A percentile compares a stretch with the other conserved stretches of the same genome.
Evolutionary conservation across 2,329 filamentous ascomycete genomes (phyloP).

Genomic region (Fusarium goolgardi): DNA sequence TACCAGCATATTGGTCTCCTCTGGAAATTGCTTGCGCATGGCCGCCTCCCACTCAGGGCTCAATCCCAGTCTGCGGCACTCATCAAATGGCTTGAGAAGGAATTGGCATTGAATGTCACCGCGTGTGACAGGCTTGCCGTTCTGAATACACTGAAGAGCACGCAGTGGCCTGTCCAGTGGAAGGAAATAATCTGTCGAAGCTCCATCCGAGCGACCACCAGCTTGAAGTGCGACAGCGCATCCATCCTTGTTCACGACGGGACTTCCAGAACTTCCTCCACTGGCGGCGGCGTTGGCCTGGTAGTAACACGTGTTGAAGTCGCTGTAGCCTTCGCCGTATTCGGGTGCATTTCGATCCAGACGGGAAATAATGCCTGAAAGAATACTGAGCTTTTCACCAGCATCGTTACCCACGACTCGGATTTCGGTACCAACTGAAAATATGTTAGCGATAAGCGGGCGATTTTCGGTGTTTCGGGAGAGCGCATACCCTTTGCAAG

Average conservation of each 20-base stretch:
- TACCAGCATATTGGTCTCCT: conserved; percentile 96
- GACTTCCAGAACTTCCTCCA: conserved; percentile 97
- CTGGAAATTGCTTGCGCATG: conserved; percentile 84
- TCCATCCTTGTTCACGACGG: conserved; percentile 95
- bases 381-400: conserved; percentile 96
- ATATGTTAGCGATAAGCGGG: conserved; percentile 31
- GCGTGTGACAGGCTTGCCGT: conserved; percentile 79
- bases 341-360: conserved; percentile 97
- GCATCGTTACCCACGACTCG: conserved; percentile 98
- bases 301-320: conserved; percentile 97
- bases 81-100: conserved; percentile 96
- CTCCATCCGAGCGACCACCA: conserved; percentile 91
- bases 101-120: conserved; percentile 99
- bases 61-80: conserved; percentile 89
- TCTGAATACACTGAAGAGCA: conserved; percentile 86
- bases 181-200: conserved; percentile 97
- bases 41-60: conserved; percentile 87
- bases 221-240: conserved; percentile 93
- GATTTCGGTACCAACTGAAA: conserved; percentile 86
- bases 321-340: conserved; percentile 97
- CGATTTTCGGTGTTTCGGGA: not conserved
- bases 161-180: conserved; percentile 90
- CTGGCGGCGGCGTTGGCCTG: conserved; percentile 97
- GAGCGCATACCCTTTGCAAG: conserved; percentile 72
- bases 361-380: conserved; percentile 96